Evolutionary conservation across 768 basidiomycete species (phyloP).

Genomic region (Macrolepiota fuliginosa): DNA sequence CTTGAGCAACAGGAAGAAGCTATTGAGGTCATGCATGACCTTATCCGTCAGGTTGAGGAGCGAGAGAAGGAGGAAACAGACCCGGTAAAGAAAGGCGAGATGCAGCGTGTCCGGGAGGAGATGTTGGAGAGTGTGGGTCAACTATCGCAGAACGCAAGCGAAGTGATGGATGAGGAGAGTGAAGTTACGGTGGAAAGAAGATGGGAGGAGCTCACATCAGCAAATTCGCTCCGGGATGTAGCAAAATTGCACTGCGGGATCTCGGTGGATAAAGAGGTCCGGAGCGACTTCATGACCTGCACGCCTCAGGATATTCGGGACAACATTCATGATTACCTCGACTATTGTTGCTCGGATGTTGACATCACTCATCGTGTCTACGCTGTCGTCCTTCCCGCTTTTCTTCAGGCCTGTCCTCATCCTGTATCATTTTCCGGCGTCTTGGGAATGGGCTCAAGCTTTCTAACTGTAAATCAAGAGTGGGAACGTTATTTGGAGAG

Average conservation of each 20-base stretch:
- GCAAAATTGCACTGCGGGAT: conserved; percentile 87
- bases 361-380: conserved; percentile 82
- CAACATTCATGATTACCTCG: conserved; percentile 69
- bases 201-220: conserved; percentile 93
- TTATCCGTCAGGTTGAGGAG: conserved; percentile 41
- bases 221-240: conserved; percentile 90
- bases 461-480: conserved; percentile 84
- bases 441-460: conserved; percentile 87
- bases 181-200: conserved; percentile 49
- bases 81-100: conserved; percentile 40
- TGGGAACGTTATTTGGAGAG: conserved; percentile 83
- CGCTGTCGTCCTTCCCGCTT: conserved; percentile 72
- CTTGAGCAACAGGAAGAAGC: conserved; percentile 60
- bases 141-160: conserved; percentile 16
- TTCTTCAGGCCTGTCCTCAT: conserved; percentile 80
- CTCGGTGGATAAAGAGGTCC: conserved; percentile 70
- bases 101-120: conserved; percentile 31
- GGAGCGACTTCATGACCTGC: conserved; percentile 73
- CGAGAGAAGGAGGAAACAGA: conserved; percentile 48
- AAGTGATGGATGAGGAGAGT: conserved; percentile 16
- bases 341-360: conserved; percentile 88
- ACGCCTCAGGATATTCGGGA: conserved; percentile 63
- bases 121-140: conserved; percentile 37
- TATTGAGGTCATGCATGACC: conserved; percentile 49
- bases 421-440: conserved; percentile 93